Evolutionary conservation across 1,284 basidiomycete genomes (phyloP).

Genomic region (Lentinula novae-zelandiae): DNA sequence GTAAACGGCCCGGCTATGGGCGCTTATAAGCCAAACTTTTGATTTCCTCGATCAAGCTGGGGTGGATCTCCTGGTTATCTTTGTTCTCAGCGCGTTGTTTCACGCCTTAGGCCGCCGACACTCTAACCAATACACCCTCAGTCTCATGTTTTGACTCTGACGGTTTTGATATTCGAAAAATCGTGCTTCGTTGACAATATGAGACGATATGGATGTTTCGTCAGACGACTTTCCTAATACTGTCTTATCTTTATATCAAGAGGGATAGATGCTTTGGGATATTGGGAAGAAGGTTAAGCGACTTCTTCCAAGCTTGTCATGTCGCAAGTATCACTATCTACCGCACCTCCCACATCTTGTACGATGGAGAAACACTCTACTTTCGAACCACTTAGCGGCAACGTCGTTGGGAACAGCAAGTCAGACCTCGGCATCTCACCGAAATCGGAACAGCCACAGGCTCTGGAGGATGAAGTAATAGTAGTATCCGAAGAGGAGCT

Average conservation of each 20-base stretch:
- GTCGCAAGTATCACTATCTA: background rate
- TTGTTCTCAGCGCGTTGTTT: too few species aligned
- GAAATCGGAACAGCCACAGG: background rate
- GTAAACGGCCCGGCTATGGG: too few species aligned
- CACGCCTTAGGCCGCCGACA: too few species aligned
- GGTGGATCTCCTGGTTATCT: too few species aligned
- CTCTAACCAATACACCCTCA: too few species aligned
- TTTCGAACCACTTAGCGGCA: background rate
- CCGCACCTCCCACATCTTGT: background rate
- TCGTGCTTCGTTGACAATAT: background rate
- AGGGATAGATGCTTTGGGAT: background rate
- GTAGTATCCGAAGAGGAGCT: background rate
- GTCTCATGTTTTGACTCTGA: background rate
- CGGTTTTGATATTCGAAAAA: background rate
- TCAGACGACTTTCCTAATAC: background rate
- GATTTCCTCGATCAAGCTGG: too few species aligned
- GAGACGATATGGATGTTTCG: background rate
- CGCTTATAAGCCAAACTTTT: too few species aligned
- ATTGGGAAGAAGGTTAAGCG: background rate
- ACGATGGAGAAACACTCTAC: background rate
- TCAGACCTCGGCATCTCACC: background rate
- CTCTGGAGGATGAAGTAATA: background rate
- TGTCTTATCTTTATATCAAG: background rate
- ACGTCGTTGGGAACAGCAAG: background rate
- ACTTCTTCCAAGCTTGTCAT: too few species aligned